A percentile compares a stretch with the other conserved stretches of the same genome.
These are phyloP conservation scores for Pythium vanterpoolii DNA, from an alignment of 352 stramenopile species.

Conservation along the genomic window DNA sequence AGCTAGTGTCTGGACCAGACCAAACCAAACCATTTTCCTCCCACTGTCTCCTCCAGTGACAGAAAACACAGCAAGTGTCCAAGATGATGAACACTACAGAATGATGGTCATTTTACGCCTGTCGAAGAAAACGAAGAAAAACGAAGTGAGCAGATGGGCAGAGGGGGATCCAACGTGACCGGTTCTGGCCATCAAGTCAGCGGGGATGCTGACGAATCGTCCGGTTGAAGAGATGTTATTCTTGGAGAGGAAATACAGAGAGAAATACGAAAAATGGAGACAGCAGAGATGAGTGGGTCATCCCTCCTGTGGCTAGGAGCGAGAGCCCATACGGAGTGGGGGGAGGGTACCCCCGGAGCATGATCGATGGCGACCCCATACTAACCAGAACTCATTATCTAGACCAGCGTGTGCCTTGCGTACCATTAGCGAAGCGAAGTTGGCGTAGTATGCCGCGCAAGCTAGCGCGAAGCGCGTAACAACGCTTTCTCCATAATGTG, in stretches of 20 bases:
- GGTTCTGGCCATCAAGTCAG: slow-evolving; percentile 10
- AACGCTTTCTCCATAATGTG: too few species aligned
- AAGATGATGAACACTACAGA: background rate
- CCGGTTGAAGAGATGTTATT: slow-evolving; percentile 5
- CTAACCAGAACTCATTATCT: too few species aligned
- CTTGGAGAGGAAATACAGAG: background rate
- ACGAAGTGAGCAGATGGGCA: background rate
- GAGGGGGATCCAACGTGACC: background rate
- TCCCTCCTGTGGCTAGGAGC: too few species aligned
- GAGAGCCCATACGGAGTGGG: too few species aligned
- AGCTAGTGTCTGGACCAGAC: background rate
- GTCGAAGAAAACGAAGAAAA: background rate
- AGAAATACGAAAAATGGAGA: too few species aligned
- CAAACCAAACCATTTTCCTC: background rate
- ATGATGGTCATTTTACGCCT: background rate
- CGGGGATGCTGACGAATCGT: background rate
- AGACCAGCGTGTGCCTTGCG: too few species aligned
- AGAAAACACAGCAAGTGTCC: background rate
- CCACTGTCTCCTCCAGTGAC: background rate
- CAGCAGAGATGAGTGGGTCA: too few species aligned
- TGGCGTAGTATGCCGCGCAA: too few species aligned
- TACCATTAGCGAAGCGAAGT: too few species aligned
- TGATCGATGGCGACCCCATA: too few species aligned
- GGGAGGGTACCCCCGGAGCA: too few species aligned
- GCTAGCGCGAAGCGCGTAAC: too few species aligned